Evolutionary conservation across 306 rosid genomes (phyloP), one percentile per base, ranked within the genome.

Genomic region (Notholithocarpus densiflorus): DNA sequence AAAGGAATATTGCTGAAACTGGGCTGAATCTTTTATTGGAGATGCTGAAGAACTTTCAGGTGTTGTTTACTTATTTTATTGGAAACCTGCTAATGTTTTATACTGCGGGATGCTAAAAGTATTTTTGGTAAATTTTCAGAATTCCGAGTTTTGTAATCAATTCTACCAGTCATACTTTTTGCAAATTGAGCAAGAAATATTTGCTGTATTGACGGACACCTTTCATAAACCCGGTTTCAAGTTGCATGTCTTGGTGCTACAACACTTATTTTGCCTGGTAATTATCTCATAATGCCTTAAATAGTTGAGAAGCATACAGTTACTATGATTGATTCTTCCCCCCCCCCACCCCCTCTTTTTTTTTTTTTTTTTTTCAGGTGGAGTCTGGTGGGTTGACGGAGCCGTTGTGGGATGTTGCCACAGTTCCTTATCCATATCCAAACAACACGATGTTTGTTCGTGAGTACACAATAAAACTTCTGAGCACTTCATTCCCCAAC

Each of bases 151-250:
- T 82, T 96, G 98, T 76, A 93, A 93, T 89, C 99, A 96, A 76
- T 96, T 96, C 79, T 96, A 85, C 68, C 85, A 87, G 75, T 81
- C 97, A 11, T 96, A 96, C 85, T 96, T 88, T 72, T 61, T 90
- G 89, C 83, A 91, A 60, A 93, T 90, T 20, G 99, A 91, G 82
- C 95, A 91, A 88, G 99, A 96, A 88, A 93, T 90, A 76, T 96
- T 93, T 73, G 98, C 98, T 6, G 98, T 93, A 79, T 82, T 93
- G 86, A 96, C 97, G 7, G 98, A 96, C 84, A 96, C 99, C 0
- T 96, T 96, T 74, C 99, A 96, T 82, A 96, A 96, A 84, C 99
- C 98, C 27, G 97, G 99, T 64, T 96, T 96, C 90, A 96, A 96
- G 89, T 90, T 96, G 77, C 99, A 96, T 81, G 99, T 96, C 79